Conservation (phyloP, 371 early-diverging fungal genomes). For the Pancytospora philotis region DNA sequence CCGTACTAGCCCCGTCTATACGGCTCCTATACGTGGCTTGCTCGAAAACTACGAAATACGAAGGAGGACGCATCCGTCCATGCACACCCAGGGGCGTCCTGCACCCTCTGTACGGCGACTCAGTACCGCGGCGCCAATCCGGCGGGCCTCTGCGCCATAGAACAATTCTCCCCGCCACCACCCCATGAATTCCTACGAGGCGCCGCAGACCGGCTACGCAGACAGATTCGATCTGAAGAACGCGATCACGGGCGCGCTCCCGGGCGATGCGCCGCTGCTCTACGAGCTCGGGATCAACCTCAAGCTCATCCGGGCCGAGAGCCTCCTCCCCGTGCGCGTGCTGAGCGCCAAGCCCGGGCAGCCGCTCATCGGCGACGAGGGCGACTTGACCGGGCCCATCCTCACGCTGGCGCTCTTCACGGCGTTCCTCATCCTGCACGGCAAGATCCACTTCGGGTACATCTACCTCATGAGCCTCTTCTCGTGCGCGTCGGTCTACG, state of each 20-base stretch:
- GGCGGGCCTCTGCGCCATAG: too few species aligned
- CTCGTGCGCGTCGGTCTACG: slow-evolving; percentile 46
- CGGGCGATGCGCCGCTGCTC: slow-evolving; percentile 54
- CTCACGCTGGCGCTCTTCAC: slow-evolving; percentile 49
- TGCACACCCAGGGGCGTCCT: too few species aligned
- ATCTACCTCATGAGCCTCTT: slow-evolving; percentile 53
- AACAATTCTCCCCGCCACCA: not conserved
- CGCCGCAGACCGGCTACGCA: not conserved
- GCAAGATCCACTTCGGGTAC: slow-evolving; percentile 58
- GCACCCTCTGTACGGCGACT: too few species aligned
- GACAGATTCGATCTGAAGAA: slow-evolving; percentile 38
- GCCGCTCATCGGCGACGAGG: not conserved
- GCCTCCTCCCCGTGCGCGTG: slow-evolving; percentile 34
- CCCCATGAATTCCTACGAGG: not conserved
- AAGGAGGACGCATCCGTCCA: too few species aligned
- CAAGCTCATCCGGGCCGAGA: slow-evolving; percentile 44
- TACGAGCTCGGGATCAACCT: slow-evolving; percentile 59
- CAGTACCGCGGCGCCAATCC: too few species aligned
- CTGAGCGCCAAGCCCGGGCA: slow-evolving; percentile 7
- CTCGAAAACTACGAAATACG: too few species aligned
- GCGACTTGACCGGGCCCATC: slow-evolving; percentile 57
- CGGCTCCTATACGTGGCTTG: too few species aligned
- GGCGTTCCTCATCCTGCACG: slow-evolving; percentile 46
- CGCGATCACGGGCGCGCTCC: slow-evolving; percentile 48
- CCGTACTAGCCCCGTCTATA: too few species aligned